A percentile compares a stretch with the other conserved stretches of the same genome.
Conservation (phyloP, 2,329 filamentous ascomycete genomes). For the Arachnopeziza araneosa region DNA sequence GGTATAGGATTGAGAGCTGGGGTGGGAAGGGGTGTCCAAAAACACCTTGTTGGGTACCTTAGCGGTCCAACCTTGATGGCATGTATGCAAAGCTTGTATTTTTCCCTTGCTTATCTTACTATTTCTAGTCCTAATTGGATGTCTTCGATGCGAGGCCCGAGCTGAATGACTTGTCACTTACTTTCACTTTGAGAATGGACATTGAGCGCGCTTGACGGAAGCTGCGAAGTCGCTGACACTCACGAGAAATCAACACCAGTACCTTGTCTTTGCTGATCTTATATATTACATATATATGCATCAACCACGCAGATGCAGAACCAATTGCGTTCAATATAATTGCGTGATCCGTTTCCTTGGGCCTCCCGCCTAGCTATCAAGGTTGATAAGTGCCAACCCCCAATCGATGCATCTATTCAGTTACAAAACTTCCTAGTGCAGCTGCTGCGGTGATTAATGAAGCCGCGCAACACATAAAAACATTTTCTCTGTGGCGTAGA, state of each 20-base stretch:
- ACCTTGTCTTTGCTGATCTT: background rate
- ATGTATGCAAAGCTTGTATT: too few relatives aligned
- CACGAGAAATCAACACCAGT: too few relatives aligned
- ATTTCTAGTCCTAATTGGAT: too few relatives aligned
- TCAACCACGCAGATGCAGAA: background rate
- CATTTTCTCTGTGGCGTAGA: conserved; percentile 6
- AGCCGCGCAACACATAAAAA: conserved; percentile 6
- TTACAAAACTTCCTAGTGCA: background rate
- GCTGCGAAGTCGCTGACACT: too few relatives aligned
- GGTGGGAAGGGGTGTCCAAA: background rate
- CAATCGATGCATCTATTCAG: background rate
- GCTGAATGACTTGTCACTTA: too few relatives aligned
- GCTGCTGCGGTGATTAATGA: conserved; percentile 5
- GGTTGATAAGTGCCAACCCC: background rate
- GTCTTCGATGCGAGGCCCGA: too few relatives aligned
- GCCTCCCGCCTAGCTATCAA: background rate
- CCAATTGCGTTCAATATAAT: background rate
- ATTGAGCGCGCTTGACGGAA: too few relatives aligned
- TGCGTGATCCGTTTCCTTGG: background rate
- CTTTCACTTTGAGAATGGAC: too few relatives aligned
- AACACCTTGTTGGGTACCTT: background rate
- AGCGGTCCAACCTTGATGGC: too few relatives aligned
- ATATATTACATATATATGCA: background rate
- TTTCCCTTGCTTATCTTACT: too few relatives aligned
- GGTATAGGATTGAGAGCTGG: too few relatives aligned